These are phyloP conservation scores for Botrytis paeoniae DNA, from an alignment of 2,329 filamentous ascomycete species.

Conservation along the genomic window DNA sequence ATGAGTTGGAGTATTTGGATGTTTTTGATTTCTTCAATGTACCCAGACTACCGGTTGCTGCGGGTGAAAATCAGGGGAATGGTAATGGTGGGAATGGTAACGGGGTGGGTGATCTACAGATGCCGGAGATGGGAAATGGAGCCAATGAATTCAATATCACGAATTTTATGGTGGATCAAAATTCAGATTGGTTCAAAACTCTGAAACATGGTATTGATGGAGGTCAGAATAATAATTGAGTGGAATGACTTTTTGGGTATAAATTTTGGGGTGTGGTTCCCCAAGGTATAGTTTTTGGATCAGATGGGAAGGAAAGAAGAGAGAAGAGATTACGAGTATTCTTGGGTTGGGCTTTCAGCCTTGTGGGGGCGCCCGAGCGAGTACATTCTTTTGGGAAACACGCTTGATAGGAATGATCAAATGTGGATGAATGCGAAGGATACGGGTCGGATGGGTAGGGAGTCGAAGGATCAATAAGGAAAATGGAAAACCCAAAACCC, in stretches of 20 bases:
- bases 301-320: background rate
- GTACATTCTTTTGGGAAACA: background rate
- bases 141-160: conserved; percentile 69
- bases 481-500: background rate
- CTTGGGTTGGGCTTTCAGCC: background rate
- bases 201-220: conserved; percentile 15
- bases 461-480: background rate
- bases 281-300: background rate
- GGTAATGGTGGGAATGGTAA: conserved; percentile 23
- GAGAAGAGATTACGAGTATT: background rate
- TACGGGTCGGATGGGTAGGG: background rate
- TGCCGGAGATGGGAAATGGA: conserved; percentile 35
- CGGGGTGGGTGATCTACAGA: conserved; percentile 34
- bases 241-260: background rate
- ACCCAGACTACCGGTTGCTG: conserved; percentile 61
- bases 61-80: conserved; percentile 27
- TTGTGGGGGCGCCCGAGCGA: background rate
- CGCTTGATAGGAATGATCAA: background rate
- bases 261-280: background rate
- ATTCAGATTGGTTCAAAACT: conserved; percentile 70
- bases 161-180: conserved; percentile 73
- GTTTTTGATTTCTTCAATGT: conserved; percentile 96
- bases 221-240: conserved; percentile 10
- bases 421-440: background rate
- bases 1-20: conserved; percentile 86